These are phyloP conservation scores for Mycena amicta DNA, from an alignment of 768 basidiomycete species.

Conservation along the genomic window DNA sequence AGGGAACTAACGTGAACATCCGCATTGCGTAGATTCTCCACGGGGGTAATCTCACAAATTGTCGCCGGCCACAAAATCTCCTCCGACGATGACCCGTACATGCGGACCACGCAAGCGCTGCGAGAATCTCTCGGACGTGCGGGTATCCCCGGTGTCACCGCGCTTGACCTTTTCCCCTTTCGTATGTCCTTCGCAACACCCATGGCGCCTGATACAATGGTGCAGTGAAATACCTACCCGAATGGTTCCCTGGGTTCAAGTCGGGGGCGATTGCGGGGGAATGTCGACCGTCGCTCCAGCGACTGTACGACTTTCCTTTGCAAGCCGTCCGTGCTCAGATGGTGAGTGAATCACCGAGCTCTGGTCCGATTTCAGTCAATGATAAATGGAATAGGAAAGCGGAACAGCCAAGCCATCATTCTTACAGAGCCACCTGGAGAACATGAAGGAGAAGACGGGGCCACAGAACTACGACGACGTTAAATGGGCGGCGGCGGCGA, in stretches of 20 bases:
- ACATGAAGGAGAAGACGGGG: no score
- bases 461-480: no score
- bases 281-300: conserved; percentile 30
- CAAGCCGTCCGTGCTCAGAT: conserved; percentile 28
- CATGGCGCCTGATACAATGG: conserved; percentile 14
- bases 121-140: conserved; percentile 11
- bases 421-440: no score
- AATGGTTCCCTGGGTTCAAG: conserved; percentile 42
- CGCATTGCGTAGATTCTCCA: conserved; percentile 27
- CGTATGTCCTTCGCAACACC: conserved; percentile 15
- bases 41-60: conserved; percentile 26
- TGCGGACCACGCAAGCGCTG: conserved; percentile 21
- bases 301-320: conserved; percentile 37
- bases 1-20: neutral
- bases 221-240: conserved; percentile 41
- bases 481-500: no score
- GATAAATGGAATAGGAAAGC: no score
- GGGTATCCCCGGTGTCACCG: conserved; percentile 23
- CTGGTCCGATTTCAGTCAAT: no score
- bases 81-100: conserved; percentile 27
- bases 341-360: no score
- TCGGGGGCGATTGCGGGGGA: conserved; percentile 38
- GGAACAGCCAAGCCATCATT: no score
- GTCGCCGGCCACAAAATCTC: conserved; percentile 28
- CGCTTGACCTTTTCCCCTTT: conserved; percentile 28